phyloP scores from a whole-genome alignment of 129 eudicot species.

The Scalesia atractyloides region DNA sequence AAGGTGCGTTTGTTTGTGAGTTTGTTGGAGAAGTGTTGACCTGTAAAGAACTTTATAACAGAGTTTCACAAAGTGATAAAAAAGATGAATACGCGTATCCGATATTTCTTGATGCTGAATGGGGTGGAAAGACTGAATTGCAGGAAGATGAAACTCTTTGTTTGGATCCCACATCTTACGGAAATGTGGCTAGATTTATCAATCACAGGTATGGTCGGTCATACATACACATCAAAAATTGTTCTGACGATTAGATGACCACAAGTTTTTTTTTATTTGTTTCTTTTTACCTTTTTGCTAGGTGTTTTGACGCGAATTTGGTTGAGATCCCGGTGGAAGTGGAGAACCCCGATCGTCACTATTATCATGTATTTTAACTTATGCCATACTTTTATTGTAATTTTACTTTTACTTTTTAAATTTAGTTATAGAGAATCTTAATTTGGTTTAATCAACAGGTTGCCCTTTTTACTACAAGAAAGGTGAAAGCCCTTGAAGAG shows the following conservation, averaged over 20 bases:
- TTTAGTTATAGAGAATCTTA: neutral
- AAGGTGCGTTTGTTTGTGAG: slow-evolving; percentile 93
- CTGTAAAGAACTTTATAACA: slow-evolving; percentile 56
- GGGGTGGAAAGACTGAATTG: slow-evolving; percentile 59
- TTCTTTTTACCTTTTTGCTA: slow-evolving; percentile 22
- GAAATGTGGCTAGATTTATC: slow-evolving; percentile 87
- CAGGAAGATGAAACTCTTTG: slow-evolving; percentile 83
- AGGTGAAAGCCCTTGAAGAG: slow-evolving; percentile 84
- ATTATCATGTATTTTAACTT: slow-evolving; percentile 74
- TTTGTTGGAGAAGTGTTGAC: slow-evolving; percentile 93
- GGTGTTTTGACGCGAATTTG: slow-evolving; percentile 80
- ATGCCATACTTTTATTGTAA: neutral
- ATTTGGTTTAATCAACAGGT: slow-evolving; percentile 50
- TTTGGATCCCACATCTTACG: slow-evolving; percentile 72
- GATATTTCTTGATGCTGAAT: slow-evolving; percentile 89
- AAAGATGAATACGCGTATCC: slow-evolving; percentile 65
- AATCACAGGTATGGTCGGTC: slow-evolving; percentile 60
- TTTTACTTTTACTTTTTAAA: neutral
- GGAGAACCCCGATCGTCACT: slow-evolving; percentile 86
- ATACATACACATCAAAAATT: neutral
- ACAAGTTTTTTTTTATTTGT: neutral
- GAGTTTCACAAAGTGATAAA: slow-evolving; percentile 46
- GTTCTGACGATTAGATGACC: slow-evolving; percentile 6
- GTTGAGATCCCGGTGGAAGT: slow-evolving; percentile 91
- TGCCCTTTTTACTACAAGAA: slow-evolving; percentile 85